phyloP scores from a whole-genome alignment of 2,329 filamentous ascomycete species.

The Xylaria sp. region DNA sequence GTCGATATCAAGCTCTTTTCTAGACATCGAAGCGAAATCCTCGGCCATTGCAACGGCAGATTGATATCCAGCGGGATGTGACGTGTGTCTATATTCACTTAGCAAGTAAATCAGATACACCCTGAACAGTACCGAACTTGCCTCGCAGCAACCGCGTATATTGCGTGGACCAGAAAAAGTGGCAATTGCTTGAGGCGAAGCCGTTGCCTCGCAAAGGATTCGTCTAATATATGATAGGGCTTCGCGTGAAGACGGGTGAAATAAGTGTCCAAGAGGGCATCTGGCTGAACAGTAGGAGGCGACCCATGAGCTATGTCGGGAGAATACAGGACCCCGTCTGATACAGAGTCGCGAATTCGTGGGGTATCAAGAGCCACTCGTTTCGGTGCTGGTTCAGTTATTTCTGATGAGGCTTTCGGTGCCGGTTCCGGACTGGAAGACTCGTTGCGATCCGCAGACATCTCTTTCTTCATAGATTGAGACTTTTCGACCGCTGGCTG shows the following conservation, averaged over 20 bases:
- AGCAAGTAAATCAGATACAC: conserved; percentile 16
- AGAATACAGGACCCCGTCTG: conserved; percentile 41
- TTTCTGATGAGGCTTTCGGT: conserved; percentile 27
- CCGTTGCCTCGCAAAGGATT: conserved; percentile 66
- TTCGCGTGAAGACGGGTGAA: conserved; percentile 76
- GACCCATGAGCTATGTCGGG: conserved; percentile 40
- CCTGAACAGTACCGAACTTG: conserved; percentile 31
- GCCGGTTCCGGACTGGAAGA: conserved; percentile 19
- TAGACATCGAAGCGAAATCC: conserved; percentile 65
- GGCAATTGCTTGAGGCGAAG: conserved; percentile 64
- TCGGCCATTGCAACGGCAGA: conserved; percentile 63
- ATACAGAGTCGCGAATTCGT: conserved; percentile 30
- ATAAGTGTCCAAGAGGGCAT: conserved; percentile 69
- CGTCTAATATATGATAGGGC: conserved; percentile 76
- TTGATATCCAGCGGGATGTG: conserved; percentile 61
- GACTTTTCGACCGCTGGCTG: conserved; percentile 37
- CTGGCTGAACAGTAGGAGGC: conserved; percentile 47
- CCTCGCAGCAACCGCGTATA: conserved; percentile 60
- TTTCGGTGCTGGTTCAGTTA: conserved; percentile 39
- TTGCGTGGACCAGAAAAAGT: conserved; percentile 47
- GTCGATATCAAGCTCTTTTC: conserved; percentile 68
- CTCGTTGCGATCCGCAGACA: conserved; percentile 22
- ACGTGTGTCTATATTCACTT: conserved; percentile 54
- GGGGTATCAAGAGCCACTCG: conserved; percentile 36
- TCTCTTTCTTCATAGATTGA: conserved; percentile 27